These are phyloP conservation scores for Chloropicon primus DNA, from an alignment of 139 green algal species.

Conservation along the genomic window DNA sequence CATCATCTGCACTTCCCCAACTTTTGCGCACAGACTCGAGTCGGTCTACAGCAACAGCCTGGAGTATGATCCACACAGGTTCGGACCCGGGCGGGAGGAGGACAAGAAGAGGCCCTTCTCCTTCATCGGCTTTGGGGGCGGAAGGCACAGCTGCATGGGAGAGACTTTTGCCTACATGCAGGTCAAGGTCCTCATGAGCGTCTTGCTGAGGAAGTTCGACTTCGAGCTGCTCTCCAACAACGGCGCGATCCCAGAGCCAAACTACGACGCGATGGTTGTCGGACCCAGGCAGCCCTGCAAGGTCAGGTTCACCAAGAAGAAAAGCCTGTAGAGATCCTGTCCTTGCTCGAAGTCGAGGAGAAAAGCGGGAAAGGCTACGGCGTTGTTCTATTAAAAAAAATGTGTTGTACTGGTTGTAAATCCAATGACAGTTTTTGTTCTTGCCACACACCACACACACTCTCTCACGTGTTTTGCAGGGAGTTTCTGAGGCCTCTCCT, in stretches of 20 bases:
- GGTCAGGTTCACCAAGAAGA: conserved; percentile 54
- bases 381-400: background rate
- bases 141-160: conserved; percentile 93
- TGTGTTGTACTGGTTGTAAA: too few species aligned
- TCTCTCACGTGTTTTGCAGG: background rate
- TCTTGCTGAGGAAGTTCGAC: conserved; percentile 93
- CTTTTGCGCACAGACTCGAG: conserved; percentile 67
- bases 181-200: conserved; percentile 35
- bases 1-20: conserved; percentile 72
- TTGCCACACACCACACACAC: too few species aligned
- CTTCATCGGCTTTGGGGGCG: conserved; percentile 91
- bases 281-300: conserved; percentile 64
- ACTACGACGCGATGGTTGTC: conserved; percentile 92
- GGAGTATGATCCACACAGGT: conserved; percentile 75
- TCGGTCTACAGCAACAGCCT: conserved; percentile 58
- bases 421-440: too few species aligned
- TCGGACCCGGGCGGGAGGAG: conserved; percentile 53
- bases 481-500: background rate
- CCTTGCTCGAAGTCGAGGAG: background rate
- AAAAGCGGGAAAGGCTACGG: background rate
- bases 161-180: conserved; percentile 92
- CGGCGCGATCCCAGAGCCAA: conserved; percentile 59
- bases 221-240: conserved; percentile 76
- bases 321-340: background rate
- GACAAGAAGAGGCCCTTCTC: conserved; percentile 53